phyloP scores from a whole-genome alignment of 352 stramenopile species.

The Pythium biforme region DNA sequence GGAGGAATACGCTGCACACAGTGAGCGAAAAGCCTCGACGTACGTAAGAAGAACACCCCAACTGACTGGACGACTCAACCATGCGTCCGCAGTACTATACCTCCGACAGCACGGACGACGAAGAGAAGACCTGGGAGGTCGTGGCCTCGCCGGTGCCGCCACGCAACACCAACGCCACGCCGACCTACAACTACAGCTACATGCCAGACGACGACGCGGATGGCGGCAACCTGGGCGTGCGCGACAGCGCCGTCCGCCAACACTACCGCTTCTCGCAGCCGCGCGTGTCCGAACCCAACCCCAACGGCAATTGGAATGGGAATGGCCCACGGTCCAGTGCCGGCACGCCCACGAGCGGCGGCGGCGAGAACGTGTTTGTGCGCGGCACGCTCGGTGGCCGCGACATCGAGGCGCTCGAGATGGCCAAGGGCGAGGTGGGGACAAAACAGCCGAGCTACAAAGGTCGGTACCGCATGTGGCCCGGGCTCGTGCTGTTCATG shows the following conservation, averaged over 20 bases:
- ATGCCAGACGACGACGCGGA: conserved; percentile 11
- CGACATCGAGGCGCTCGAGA: conserved; percentile 42
- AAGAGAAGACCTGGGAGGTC: conserved; percentile 17
- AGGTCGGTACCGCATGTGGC: conserved; percentile 40
- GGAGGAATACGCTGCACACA: background rate
- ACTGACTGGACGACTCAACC: background rate
- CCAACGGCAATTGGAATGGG: too few relatives aligned
- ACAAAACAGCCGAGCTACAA: conserved; percentile 38
- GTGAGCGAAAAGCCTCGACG: background rate
- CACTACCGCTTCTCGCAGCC: conserved; percentile 7
- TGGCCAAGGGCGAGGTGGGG: conserved; percentile 9
- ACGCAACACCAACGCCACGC: background rate
- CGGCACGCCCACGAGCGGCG: conserved; percentile 9
- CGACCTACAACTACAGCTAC: conserved; percentile 24
- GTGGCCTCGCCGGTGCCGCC: conserved; percentile 4
- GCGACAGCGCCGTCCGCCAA: conserved; percentile 1
- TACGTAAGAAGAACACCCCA: background rate
- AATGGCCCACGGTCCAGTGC: background rate
- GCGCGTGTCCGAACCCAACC: conserved; percentile 3
- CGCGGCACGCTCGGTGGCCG: conserved; percentile 46
- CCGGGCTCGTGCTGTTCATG: conserved; percentile 28
- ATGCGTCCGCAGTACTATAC: conserved; percentile 15
- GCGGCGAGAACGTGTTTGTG: conserved; percentile 31
- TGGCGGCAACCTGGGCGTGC: background rate
- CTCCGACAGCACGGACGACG: conserved; percentile 9